Evolutionary conservation across 306 rosid genomes (phyloP).

Genomic region (Sesbania bispinosa): DNA sequence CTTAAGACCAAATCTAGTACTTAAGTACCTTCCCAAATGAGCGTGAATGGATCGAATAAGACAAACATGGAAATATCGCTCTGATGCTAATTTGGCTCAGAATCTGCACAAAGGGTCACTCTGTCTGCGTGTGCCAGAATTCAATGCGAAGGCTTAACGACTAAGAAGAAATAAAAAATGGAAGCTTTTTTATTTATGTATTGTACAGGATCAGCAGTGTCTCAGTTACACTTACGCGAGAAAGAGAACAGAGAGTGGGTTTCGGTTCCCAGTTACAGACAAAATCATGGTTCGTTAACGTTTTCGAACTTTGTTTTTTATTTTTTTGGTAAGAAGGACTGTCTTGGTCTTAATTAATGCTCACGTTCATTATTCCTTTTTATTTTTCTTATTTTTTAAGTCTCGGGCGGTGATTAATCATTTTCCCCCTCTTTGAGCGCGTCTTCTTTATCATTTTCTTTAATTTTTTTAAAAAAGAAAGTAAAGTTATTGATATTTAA

Average conservation of each 20-base stretch:
- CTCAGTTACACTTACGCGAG: not conserved
- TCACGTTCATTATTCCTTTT: no score
- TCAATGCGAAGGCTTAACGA: not conserved
- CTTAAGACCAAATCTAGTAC: not conserved
- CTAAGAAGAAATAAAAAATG: not conserved
- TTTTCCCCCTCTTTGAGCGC: no score
- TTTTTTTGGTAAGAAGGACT: no score
- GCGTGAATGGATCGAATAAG: not conserved
- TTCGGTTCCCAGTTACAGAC: constrained; percentile 3
- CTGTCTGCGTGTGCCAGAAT: not conserved
- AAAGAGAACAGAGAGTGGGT: not conserved
- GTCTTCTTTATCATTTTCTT: no score
- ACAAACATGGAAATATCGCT: constrained; percentile 6
- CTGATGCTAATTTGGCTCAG: not conserved
- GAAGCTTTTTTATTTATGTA: not conserved
- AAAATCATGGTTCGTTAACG: constrained; percentile 11
- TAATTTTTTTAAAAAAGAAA: no score
- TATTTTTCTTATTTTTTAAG: no score
- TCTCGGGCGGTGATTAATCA: no score
- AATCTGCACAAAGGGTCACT: not conserved
- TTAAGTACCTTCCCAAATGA: not conserved
- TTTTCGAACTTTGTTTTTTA: not conserved
- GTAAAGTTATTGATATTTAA: no score
- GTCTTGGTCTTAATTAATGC: no score
- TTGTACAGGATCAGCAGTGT: not conserved